Base-by-base conservation (phyloP, 768 basidiomycete genomes). In the Suillus americanus region DNA sequence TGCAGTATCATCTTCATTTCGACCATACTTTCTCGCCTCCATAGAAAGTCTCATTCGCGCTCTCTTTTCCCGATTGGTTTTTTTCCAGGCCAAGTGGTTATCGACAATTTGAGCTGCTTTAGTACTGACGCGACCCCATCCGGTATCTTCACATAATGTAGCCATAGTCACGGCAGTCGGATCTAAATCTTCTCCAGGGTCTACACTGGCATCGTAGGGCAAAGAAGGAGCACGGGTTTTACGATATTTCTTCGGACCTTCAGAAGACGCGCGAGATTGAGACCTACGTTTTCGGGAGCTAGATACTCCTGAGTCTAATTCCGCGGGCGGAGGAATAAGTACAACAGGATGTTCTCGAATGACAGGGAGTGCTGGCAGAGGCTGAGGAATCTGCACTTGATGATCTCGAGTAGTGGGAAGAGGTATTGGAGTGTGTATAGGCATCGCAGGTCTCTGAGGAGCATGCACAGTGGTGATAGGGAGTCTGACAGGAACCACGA, bases 161-260 rank as follows among this genome's bases (percentile, higher is more conserved):
- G 91, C 90, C 92, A 94, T 94, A 6, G 91, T 93, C n/a, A 91
- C 79, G 9, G 85, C 79, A 0, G 91, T 93, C n/a, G 92, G 92
- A 68, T 94, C 92, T 55, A 94, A 77, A 40, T 90, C 88, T 71
- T 91, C 90, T 25, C 91, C 91, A 5, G 89, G 88, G 71, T 86
- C 84, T 0, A 85, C 86, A 61, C 82, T 79, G 30, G 82, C 78
- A 71, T 88, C 86, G 65, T 85, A 89, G 18, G 87, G 86, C 8
- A 83, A 77, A 9, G 85, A 83, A 3, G 84, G 82, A 43, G 78
- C 81, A 23, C 84, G 79, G 7, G 60, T 28, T 50, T 74, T 75
- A 30, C 73, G 73, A 28, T 74, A 71, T 69, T 80, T 83, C 54
- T 81, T 79, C 2, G 72, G 53, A 38, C 62, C 60, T 9, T 68